Evolutionary conservation across 371 early-diverging fungal genomes (phyloP), one percentile per base, ranked within the genome.

Genomic region (Rhizomucor pusillus): DNA sequence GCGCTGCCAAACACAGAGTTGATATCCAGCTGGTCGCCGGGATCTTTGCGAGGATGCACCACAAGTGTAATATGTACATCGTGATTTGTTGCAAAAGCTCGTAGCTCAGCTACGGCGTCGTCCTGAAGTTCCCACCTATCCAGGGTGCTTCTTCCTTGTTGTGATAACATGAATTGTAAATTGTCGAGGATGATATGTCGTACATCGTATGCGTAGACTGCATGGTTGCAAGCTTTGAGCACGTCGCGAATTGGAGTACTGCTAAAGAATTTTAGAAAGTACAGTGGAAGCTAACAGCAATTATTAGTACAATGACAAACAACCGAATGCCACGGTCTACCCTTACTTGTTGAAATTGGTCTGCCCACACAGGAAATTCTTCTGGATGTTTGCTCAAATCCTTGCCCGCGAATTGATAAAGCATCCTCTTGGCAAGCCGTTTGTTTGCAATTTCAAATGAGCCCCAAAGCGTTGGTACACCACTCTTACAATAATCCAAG

Each of bases 41-140:
- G 56, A 37, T 86, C 86, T 58, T 90, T 90, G 50, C 87, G 71
- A 39, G 90, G 80, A 66, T 90, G 91, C 0, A 90, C 91, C 14
- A 90, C 91, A 7, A 90, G 62, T 0, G 90, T 82, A 14, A 90
- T 80, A 55, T 90, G 91, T 2, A 89, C 89, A 63, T 87, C 79
- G 59, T 82, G 76, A 22, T 84, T 67, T 3, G 90, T 90, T 0
- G 90, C 89, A 66, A 90, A 88, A 14, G 63, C 66, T 23, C 91
- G 73, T 49, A 90, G 79, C 14, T 77, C 77, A 16, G 81, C 78
- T 24, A 90, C 66, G 1, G 88, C 89, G 10, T 79, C 69, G 44
- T 90, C 91, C 56, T 90, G 90, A 11, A 84, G 51, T 9, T 90
- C 90, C 79, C 85, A 90, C 51, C 81, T 74, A 64, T 90, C 90